These are phyloP conservation scores for Geotrichum europaeum DNA, from an alignment of 1,139 yeast genomes.

Conservation along the genomic window DNA sequence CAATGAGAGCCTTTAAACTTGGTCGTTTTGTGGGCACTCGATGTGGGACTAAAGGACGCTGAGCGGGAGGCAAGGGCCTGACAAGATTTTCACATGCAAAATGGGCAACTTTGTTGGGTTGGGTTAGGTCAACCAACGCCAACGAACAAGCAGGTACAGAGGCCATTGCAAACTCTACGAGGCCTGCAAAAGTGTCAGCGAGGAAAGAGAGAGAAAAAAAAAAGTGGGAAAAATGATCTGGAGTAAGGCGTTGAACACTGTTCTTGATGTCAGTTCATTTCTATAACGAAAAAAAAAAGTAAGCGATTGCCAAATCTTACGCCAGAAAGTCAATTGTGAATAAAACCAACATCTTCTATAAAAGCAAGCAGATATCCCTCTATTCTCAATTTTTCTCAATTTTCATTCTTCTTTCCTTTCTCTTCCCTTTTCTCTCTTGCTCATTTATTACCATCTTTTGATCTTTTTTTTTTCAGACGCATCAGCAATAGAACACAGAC, in stretches of 20 bases:
- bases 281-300: background rate
- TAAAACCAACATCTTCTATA: too few relatives aligned
- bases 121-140: background rate
- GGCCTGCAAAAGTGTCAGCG: background rate
- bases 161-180: background rate
- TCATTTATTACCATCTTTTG: background rate
- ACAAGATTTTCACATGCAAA: background rate
- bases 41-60: too few relatives aligned
- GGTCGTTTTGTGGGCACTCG: too few relatives aligned
- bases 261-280: background rate
- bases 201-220: background rate
- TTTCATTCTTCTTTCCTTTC: background rate
- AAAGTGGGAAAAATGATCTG: background rate
- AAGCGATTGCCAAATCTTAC: too few relatives aligned
- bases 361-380: too few relatives aligned
- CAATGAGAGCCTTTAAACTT: too few relatives aligned
- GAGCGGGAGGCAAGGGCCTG: background rate
- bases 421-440: background rate
- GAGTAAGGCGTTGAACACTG: background rate
- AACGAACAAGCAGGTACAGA: background rate
- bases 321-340: too few relatives aligned
- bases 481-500: background rate
- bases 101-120: background rate
- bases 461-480: background rate
- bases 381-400: background rate